These are phyloP conservation scores for Alternaria sp. DNA, from an alignment of 2,329 filamentous ascomycete species.

Conservation along the genomic window DNA sequence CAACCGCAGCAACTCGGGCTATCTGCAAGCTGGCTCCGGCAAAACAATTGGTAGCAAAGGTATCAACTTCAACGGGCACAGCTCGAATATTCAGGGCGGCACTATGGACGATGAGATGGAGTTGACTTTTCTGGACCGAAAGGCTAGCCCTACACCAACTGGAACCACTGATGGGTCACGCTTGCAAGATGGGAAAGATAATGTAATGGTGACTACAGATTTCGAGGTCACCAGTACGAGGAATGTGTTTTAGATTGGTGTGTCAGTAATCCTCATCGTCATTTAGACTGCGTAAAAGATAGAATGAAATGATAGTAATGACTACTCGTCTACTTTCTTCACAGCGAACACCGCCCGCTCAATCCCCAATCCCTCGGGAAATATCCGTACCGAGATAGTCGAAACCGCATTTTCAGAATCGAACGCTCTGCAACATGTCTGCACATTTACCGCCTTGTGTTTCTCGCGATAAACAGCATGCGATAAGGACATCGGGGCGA, in stretches of 20 bases:
- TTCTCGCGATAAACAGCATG: not conserved
- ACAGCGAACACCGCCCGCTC: not conserved
- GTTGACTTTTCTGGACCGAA: conserved; percentile 23
- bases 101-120: conserved; percentile 26
- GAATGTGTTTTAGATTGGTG: conserved; percentile 1
- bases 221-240: conserved; percentile 16
- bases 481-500: not conserved
- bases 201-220: conserved; percentile 22
- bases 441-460: not conserved
- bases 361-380: not conserved
- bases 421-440: not conserved
- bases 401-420: not conserved
- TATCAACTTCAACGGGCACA: not conserved
- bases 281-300: not conserved
- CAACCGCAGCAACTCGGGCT: conserved; percentile 21
- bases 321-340: not conserved
- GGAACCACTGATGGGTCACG: conserved; percentile 3
- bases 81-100: conserved; percentile 14
- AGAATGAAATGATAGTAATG: not conserved
- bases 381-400: not conserved
- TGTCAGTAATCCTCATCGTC: not conserved
- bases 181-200: conserved; percentile 18
- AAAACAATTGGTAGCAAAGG: not conserved
- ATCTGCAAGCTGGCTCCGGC: conserved; percentile 7
- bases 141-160: conserved; percentile 11